These are phyloP conservation scores for Phyllachora maydis DNA, from an alignment of 2,329 filamentous ascomycete species.

Conservation along the genomic window DNA sequence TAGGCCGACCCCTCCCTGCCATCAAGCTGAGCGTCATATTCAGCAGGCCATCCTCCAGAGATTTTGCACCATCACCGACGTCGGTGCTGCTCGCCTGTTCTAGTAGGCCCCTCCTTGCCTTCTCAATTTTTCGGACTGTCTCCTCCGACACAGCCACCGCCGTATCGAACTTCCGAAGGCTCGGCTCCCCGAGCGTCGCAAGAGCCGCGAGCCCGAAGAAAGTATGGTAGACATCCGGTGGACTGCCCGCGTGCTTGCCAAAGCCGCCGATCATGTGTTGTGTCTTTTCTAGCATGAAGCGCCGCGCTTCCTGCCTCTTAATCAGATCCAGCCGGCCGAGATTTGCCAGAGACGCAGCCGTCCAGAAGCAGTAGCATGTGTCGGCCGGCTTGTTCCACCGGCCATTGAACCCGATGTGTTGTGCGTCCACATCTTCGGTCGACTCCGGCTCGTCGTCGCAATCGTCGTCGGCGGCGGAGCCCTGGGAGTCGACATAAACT, in stretches of 20 bases:
- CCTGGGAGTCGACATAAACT: conserved; percentile 24
- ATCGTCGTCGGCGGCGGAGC: conserved; percentile 18
- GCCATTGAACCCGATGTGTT: conserved; percentile 62
- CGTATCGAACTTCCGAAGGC: conserved; percentile 51
- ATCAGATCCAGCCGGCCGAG: conserved; percentile 31
- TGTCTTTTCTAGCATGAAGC: conserved; percentile 67
- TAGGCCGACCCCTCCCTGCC: too few relatives aligned
- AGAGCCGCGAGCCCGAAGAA: conserved; percentile 74
- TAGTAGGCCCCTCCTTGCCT: conserved; percentile 19
- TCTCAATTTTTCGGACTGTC: conserved; percentile 25
- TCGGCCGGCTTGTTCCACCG: conserved; percentile 81
- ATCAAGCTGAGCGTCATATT: too few relatives aligned
- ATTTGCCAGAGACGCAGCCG: conserved; percentile 38
- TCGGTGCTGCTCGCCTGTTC: too few relatives aligned
- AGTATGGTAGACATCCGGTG: conserved; percentile 69
- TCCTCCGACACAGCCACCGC: conserved; percentile 54
- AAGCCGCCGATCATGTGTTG: conserved; percentile 76
- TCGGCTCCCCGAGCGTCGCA: conserved; percentile 48
- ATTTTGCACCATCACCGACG: too few relatives aligned
- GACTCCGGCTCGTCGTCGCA: too few relatives aligned
- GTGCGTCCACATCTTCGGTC: too few relatives aligned
- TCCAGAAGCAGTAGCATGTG: conserved; percentile 96
- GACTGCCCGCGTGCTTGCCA: conserved; percentile 46
- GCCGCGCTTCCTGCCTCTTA: conserved; percentile 37
- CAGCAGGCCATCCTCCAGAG: too few relatives aligned